Conservation (phyloP, 805 yeast species). For the Saccharomycopsis guyanensis region DNA sequence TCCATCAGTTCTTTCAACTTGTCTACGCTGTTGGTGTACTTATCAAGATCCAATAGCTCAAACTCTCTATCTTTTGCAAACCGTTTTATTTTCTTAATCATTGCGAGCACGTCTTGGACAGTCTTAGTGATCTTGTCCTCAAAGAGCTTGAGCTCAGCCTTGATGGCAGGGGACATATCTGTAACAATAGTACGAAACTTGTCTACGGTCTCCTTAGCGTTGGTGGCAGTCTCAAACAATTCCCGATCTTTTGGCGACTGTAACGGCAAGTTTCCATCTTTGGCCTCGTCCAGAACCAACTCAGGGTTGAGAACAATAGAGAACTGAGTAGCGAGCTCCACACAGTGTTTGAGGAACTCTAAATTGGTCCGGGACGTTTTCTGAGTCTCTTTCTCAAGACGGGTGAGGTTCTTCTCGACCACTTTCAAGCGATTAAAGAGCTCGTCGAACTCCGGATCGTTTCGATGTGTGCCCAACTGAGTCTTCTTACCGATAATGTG, state of each 20-base stretch:
- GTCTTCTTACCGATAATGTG: slow-evolving; percentile 18
- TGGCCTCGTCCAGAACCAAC: background rate
- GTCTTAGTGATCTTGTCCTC: slow-evolving; percentile 16
- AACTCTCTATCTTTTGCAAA: slow-evolving; percentile 15
- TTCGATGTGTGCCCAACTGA: slow-evolving; percentile 10
- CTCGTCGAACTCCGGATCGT: slow-evolving; percentile 13
- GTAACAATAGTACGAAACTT: slow-evolving; percentile 9
- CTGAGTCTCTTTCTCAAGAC: slow-evolving; percentile 9
- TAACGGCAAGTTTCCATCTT: background rate
- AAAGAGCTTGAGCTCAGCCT: slow-evolving; percentile 13
- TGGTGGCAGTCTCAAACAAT: slow-evolving; percentile 1
- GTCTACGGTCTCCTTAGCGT: slow-evolving; percentile 8
- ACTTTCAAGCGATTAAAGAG: slow-evolving; percentile 1
- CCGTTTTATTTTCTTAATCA: slow-evolving; percentile 17
- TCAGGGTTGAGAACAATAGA: slow-evolving; percentile 1
- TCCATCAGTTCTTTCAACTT: slow-evolving; percentile 11
- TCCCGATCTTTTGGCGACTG: slow-evolving; percentile 4
- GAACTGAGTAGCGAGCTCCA: slow-evolving; percentile 16
- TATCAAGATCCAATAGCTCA: slow-evolving; percentile 19
- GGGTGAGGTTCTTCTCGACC: slow-evolving; percentile 6
- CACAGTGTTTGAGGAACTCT: slow-evolving; percentile 8
- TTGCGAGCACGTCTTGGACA: slow-evolving; percentile 10
- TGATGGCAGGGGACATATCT: slow-evolving; percentile 20
- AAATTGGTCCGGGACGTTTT: slow-evolving; percentile 11
- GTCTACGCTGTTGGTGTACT: slow-evolving; percentile 10